phyloP scores from a whole-genome alignment of 345 rosid species.

The Capsella bursapastoris region DNA sequence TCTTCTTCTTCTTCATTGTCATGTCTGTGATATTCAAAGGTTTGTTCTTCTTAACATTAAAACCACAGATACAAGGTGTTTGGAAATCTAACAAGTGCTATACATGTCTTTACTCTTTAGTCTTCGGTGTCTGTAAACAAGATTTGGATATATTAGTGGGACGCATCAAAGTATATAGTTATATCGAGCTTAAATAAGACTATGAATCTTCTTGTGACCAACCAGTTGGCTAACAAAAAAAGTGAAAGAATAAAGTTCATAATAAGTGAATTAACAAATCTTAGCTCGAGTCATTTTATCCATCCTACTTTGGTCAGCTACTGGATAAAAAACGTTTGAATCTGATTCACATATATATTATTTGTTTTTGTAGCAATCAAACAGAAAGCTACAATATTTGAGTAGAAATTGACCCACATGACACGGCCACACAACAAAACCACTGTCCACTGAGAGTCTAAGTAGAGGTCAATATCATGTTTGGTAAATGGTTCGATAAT shows the following conservation, averaged over 20 bases:
- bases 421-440: conserved; percentile 29
- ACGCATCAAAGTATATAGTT: neutral
- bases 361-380: neutral
- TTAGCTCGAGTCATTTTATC: neutral
- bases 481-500: conserved; percentile 33
- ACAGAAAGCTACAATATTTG: neutral
- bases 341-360: neutral
- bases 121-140: neutral
- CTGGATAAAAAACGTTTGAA: neutral
- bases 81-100: neutral
- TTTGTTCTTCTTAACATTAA: neutral
- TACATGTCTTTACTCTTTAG: too few species aligned
- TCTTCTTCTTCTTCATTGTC: neutral
- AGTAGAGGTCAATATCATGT: conserved; percentile 35
- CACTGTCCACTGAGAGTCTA: conserved; percentile 7
- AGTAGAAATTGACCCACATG: conserved; percentile 38
- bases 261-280: neutral
- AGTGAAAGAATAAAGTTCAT: neutral
- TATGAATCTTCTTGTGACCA: neutral
- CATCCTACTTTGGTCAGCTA: conserved; percentile 7
- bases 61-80: neutral
- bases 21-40: neutral
- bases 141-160: neutral
- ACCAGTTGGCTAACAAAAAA: neutral
- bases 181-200: neutral